Percentiles rank a stretch among this genome's conserved stretches.
These are phyloP conservation scores for Didymellaceae sp. DNA, from an alignment of 2,329 filamentous ascomycete genomes.

Conservation along the genomic window DNA sequence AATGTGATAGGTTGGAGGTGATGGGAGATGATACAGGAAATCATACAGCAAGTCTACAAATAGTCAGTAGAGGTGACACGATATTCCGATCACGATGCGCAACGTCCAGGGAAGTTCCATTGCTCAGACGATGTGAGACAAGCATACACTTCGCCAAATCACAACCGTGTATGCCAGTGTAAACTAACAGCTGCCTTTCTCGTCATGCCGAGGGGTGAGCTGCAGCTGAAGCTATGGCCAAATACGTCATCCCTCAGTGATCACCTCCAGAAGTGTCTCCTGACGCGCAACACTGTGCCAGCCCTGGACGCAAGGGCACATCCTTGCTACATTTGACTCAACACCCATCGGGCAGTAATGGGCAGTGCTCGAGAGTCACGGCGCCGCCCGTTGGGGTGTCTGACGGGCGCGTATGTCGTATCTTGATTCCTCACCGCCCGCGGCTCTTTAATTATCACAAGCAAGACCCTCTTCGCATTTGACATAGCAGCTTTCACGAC, in stretches of 20 bases:
- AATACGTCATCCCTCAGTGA: constrained; percentile 10
- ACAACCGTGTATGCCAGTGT: too few species aligned
- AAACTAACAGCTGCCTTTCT: background rate
- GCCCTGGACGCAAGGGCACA: constrained; percentile 1
- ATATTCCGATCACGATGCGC: too few species aligned
- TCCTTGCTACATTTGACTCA: background rate
- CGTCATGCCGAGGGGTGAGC: background rate
- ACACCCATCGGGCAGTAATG: background rate
- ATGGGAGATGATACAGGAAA: background rate
- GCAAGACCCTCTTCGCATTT: background rate
- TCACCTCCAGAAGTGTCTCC: background rate
- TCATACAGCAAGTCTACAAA: too few species aligned
- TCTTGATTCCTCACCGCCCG: constrained; percentile 9
- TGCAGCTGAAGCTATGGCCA: constrained; percentile 14
- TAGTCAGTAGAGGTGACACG: too few species aligned
- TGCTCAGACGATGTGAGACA: too few species aligned
- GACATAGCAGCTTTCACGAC: background rate
- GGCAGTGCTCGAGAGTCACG: background rate
- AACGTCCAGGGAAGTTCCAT: too few species aligned
- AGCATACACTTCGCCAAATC: too few species aligned
- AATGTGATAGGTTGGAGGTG: background rate
- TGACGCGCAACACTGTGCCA: background rate
- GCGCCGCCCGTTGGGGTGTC: background rate
- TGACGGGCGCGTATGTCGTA: background rate
- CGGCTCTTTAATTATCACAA: background rate